Evolutionary conservation across 2,329 filamentous ascomycete species (phyloP).

Genomic region (Botrytis elliptica): DNA sequence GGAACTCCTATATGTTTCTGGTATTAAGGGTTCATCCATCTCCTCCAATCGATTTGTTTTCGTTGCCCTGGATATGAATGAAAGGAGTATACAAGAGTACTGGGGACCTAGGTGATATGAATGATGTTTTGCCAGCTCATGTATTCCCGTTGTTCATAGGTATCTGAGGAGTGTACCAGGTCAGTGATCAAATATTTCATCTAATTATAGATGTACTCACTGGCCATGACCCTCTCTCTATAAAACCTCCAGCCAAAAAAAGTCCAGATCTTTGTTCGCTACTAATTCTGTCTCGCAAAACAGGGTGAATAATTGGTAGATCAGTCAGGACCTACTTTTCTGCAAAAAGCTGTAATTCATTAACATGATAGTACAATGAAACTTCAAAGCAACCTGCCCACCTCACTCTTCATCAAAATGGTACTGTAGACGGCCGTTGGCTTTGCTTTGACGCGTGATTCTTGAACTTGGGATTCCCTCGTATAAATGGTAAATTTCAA

Average conservation of each 20-base stretch:
- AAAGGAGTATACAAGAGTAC: background rate
- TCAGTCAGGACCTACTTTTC: background rate
- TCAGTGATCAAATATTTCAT: background rate
- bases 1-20: background rate
- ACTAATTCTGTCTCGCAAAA: background rate
- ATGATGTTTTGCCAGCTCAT: constrained; percentile 11
- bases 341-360: background rate
- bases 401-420: too few species aligned
- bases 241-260: background rate
- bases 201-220: constrained; percentile 16
- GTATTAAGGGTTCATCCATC: background rate
- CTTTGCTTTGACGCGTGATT: background rate
- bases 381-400: background rate
- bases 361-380: background rate
- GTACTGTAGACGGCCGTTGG: background rate
- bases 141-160: constrained; percentile 3
- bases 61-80: background rate
- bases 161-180: background rate
- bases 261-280: constrained; percentile 11
- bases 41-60: background rate
- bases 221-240: background rate
- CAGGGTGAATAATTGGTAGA: constrained; percentile 7
- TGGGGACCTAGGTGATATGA: background rate
- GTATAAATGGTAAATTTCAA: background rate
- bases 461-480: background rate